Evolutionary conservation across 1,284 basidiomycete genomes (phyloP), one percentile per base, ranked within the genome.

Genomic region (Apiotrichum laibachii): DNA sequence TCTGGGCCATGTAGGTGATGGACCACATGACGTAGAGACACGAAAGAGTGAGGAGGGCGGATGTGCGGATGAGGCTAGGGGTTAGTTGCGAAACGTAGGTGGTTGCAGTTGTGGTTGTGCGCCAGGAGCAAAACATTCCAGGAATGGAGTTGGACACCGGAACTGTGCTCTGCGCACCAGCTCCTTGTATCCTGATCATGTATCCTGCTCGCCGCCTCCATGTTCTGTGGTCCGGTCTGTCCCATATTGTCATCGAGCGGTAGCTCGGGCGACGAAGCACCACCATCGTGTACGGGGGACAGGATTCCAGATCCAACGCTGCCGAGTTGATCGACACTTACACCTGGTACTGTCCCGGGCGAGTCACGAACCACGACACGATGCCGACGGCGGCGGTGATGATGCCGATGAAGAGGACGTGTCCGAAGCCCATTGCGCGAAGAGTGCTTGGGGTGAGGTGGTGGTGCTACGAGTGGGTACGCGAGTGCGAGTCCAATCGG

Each of bases 21-120:
- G 88, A 88, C 92, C 92, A 96, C 87, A 96, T 88, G 67, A 96
- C 83, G 80, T 92, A 96, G 79, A 89, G 92, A 63, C 85, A 88
- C 6, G 85, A 80, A 19, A 95, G 76, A 1, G 88, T 84, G 59
- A 96, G 84, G 78, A 90, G 81, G 49, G 90, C 72, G 63, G 84
- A 84, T 7, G 90, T 88, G 69, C 92, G 87, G 66, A 92, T 82
- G 47, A 92, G 83, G 59, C 92, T 96, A 58, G 26, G 33, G 6
- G 11, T 53, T 50, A 12, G 56, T 46, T 55, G 12, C 26, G 12
- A 7, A 42, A 21, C 16, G 15, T 9, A 21, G n/a, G 43, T 44
- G 35, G 13, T 26, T 31, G 33, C n/a, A 40, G 22, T 18, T 37
- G 47, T n/a, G 26, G 10, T 2, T 18, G 44, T 43, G 22, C 51